phyloP scores from a whole-genome alignment of 768 basidiomycete species.

The Termitomyces sp. region DNA sequence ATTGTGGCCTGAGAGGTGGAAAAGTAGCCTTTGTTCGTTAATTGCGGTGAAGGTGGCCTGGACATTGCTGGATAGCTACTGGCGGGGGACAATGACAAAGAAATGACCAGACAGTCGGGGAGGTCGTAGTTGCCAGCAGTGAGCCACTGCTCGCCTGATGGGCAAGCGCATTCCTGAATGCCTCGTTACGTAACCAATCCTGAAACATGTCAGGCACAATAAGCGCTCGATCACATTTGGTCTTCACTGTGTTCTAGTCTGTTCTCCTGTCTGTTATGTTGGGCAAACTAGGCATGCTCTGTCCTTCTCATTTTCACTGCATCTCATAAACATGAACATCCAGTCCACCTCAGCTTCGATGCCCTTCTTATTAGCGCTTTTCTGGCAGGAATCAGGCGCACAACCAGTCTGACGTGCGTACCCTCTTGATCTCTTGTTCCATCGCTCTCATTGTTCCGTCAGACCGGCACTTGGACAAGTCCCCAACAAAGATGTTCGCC shows the following conservation, averaged over 20 bases:
- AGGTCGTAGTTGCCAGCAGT: constrained; percentile 5
- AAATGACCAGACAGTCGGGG: not conserved
- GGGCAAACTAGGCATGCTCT: constrained; percentile 48
- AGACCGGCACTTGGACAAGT: constrained; percentile 76
- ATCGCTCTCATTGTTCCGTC: constrained; percentile 1
- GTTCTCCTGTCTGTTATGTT: constrained; percentile 40
- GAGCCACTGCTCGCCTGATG: not conserved
- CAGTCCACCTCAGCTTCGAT: constrained; percentile 71
- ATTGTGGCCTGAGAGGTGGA: constrained; percentile 46
- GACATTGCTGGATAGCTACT: constrained; percentile 26
- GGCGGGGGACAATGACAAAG: not conserved
- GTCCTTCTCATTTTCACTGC: not conserved
- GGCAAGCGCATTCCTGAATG: not conserved
- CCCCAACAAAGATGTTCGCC: constrained; percentile 85
- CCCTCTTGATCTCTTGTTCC: not conserved
- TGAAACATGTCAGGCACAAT: constrained; percentile 7
- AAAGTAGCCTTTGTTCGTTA: constrained; percentile 51
- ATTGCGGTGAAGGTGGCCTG: constrained; percentile 40
- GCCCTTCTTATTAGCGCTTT: constrained; percentile 77
- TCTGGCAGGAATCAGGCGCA: constrained; percentile 80
- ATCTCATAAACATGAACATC: constrained; percentile 8
- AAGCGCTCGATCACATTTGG: constrained; percentile 3
- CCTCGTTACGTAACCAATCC: constrained; percentile 14
- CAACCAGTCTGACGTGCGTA: constrained; percentile 82
- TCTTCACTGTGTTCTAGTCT: not conserved